A percentile compares a stretch with the other conserved stretches of the same genome.
Evolutionary conservation across 495 filamentous ascomycete genomes (phyloP).

Genomic region (Aspergillus homomorphus): DNA sequence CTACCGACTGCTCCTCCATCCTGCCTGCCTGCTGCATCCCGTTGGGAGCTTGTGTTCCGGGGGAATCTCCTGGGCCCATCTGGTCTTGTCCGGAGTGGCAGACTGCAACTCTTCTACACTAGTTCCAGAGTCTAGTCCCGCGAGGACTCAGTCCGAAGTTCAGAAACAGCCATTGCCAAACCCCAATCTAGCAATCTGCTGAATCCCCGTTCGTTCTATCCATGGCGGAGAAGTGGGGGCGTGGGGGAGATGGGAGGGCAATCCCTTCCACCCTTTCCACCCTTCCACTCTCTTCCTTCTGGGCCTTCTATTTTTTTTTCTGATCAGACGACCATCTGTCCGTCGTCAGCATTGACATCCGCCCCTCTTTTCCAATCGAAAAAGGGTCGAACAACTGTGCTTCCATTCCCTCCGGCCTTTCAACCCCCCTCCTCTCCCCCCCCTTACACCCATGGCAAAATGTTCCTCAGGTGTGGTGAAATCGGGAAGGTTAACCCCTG

Average conservation of each 20-base stretch:
- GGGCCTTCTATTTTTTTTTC: slow-evolving; percentile 32
- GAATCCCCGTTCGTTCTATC: slow-evolving; percentile 17
- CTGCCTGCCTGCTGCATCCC: neutral
- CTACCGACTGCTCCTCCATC: neutral
- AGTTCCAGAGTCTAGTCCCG: neutral
- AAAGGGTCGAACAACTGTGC: neutral
- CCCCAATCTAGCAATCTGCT: slow-evolving; percentile 3
- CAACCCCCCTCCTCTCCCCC: neutral
- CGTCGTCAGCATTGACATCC: slow-evolving; percentile 26
- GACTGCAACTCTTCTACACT: neutral
- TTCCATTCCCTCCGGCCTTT: neutral
- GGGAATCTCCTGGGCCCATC: slow-evolving; percentile 6
- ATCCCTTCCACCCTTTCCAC: slow-evolving; percentile 8
- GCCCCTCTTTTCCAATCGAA: slow-evolving; percentile 14
- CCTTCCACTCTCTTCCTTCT: slow-evolving; percentile 11
- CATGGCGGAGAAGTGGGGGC: slow-evolving; percentile 30
- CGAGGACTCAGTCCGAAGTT: neutral
- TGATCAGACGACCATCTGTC: slow-evolving; percentile 41
- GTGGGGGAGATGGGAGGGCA: slow-evolving; percentile 17
- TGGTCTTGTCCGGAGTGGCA: neutral
- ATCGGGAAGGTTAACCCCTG: slow-evolving; percentile 12
- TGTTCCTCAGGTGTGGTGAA: slow-evolving; percentile 4
- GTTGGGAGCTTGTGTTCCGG: slow-evolving; percentile 5
- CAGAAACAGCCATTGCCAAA: neutral
- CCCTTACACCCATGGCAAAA: slow-evolving; percentile 8